Conservation (phyloP, 2,329 filamentous ascomycete species). For the Penicillium sumatraense region DNA sequence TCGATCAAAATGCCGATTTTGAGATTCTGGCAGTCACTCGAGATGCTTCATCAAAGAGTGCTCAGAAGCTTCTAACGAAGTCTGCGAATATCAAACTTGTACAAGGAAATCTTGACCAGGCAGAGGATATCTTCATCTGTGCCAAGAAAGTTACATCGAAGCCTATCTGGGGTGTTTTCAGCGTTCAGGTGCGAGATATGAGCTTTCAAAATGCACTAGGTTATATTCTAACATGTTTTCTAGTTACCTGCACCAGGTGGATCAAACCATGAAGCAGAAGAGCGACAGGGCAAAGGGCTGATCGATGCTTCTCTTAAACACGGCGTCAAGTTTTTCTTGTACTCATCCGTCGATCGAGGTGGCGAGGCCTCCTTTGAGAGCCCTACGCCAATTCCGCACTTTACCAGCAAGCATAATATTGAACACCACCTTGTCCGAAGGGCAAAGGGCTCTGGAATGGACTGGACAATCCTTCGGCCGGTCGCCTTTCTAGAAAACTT, state of each 20-base stretch:
- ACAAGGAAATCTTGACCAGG: conserved; percentile 62
- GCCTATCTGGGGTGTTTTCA: conserved; percentile 64
- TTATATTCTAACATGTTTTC: not conserved
- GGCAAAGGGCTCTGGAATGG: conserved; percentile 51
- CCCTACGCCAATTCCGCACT: conserved; percentile 64
- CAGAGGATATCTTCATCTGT: conserved; percentile 54
- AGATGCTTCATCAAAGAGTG: conserved; percentile 55
- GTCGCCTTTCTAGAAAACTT: conserved; percentile 66
- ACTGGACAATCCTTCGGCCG: conserved; percentile 65
- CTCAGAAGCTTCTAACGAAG: conserved; percentile 53
- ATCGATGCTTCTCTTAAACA: conserved; percentile 61
- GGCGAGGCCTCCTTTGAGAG: conserved; percentile 58
- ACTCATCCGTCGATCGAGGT: conserved; percentile 67
- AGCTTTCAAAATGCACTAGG: not conserved
- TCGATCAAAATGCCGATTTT: conserved; percentile 37
- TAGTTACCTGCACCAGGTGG: not conserved
- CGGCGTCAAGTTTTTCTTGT: conserved; percentile 64
- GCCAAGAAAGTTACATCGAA: conserved; percentile 40
- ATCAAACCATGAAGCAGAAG: conserved; percentile 37
- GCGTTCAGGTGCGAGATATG: conserved; percentile 54
- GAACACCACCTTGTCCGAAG: conserved; percentile 63
- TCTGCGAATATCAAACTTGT: conserved; percentile 59
- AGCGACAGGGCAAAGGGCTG: conserved; percentile 61
- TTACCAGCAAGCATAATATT: conserved; percentile 64
- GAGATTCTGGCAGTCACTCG: conserved; percentile 65